Conservation (phyloP, 768 basidiomycete species). For the Pleurotus eryngii region DNA sequence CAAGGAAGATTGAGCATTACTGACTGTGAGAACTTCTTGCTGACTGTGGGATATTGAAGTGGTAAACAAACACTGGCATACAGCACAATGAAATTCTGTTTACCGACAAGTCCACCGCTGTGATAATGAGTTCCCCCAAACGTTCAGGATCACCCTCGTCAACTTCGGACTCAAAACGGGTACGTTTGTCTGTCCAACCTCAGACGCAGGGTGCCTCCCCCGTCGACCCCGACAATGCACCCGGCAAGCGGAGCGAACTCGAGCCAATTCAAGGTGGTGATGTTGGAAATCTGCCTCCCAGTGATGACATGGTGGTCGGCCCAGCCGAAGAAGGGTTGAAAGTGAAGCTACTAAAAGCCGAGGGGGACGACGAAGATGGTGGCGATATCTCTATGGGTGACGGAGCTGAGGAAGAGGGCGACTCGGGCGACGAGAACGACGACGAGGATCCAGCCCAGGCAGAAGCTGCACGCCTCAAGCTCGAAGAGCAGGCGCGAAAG, state of each 20-base stretch:
- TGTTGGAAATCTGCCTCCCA: slow-evolving; percentile 59
- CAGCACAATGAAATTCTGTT: too few relatives aligned
- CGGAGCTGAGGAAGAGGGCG: slow-evolving; percentile 69
- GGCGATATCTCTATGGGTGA: slow-evolving; percentile 84
- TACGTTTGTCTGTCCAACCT: slow-evolving; percentile 51
- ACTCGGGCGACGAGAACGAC: slow-evolving; percentile 78
- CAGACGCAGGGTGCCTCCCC: slow-evolving; percentile 64
- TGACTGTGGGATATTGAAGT: neutral
- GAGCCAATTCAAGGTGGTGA: slow-evolving; percentile 80
- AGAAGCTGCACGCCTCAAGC: slow-evolving; percentile 73
- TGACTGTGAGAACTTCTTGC: neutral
- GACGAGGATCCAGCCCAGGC: slow-evolving; percentile 84
- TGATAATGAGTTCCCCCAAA: slow-evolving; percentile 60
- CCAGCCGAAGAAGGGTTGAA: slow-evolving; percentile 39
- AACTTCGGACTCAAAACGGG: slow-evolving; percentile 53
- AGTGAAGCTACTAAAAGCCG: slow-evolving; percentile 38
- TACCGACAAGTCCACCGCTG: too few relatives aligned
- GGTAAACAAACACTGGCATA: too few relatives aligned
- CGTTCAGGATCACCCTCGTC: slow-evolving; percentile 57
- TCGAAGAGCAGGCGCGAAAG: slow-evolving; percentile 86
- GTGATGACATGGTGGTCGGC: slow-evolving; percentile 27
- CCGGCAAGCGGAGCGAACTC: slow-evolving; percentile 85
- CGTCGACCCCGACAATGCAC: slow-evolving; percentile 75
- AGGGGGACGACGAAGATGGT: slow-evolving; percentile 61
- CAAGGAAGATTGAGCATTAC: neutral